Conservation (phyloP, 1,284 basidiomycete genomes). For the Ustilago loliicola region DNA sequence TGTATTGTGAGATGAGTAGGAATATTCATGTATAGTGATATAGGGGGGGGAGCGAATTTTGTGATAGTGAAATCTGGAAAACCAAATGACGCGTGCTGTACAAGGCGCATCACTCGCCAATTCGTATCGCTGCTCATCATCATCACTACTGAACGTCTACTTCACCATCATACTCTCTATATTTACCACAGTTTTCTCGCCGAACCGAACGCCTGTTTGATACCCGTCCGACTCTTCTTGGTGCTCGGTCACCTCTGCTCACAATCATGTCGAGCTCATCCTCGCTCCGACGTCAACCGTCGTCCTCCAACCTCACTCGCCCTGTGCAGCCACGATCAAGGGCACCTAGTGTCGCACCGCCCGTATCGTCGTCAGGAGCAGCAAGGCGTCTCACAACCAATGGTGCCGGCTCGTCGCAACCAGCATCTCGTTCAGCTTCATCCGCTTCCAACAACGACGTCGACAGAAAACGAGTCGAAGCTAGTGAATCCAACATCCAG, state of each 20-base stretch:
- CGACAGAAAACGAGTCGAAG: conserved; percentile 26
- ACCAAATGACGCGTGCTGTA: no score
- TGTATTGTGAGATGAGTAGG: no score
- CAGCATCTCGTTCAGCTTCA: conserved; percentile 25
- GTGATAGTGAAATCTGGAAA: no score
- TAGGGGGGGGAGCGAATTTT: no score
- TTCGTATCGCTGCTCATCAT: background rate
- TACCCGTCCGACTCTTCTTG: conserved; percentile 2
- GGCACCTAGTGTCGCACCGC: conserved; percentile 49
- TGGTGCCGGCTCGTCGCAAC: conserved; percentile 11
- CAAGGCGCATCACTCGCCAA: conserved; percentile 1
- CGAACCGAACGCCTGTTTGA: no score
- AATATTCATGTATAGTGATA: no score
- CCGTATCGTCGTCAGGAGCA: conserved; percentile 39
- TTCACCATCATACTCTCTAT: conserved; percentile 17
- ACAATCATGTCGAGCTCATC: conserved; percentile 38
- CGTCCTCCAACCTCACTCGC: conserved; percentile 35
- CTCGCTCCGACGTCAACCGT: conserved; percentile 42
- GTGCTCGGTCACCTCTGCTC: conserved; percentile 8
- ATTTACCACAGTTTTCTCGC: background rate
- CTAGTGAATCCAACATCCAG: conserved; percentile 63
- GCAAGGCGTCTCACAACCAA: conserved; percentile 35
- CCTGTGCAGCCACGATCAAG: conserved; percentile 42
- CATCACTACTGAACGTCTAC: conserved; percentile 8
- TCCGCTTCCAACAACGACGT: conserved; percentile 31